Base-by-base conservation (phyloP, 257 asterid species). In the Solanum ossicruentum region DNA sequence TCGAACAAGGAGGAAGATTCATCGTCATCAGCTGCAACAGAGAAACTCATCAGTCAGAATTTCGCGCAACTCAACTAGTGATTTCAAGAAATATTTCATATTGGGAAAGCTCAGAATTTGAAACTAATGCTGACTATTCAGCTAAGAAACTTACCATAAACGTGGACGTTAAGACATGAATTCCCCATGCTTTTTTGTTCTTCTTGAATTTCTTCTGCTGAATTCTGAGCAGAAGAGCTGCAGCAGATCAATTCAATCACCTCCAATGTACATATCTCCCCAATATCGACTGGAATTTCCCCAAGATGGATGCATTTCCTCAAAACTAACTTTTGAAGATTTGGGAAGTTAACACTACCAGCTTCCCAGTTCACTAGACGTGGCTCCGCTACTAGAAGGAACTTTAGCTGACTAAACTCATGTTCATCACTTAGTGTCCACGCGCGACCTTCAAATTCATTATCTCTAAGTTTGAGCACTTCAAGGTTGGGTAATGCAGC, bases 151-250 rank as follows among this genome's bases (percentile, higher is more conserved):
- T 77, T 8, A 77, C 82, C 65, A 77, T 51, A 26, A 77, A 36
- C 18, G 17, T 47, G 36, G 10, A 82, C 28, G 20, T n/a, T 41
- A 58, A 89, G 88, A 20, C 86, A 85, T 77, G 86, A 86, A 75
- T 89, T 89, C 28, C 90, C 91, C 21, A 81, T 32, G 41, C 69
- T 84, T 39, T 81, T 82, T 66, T 89, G 92, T 83, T 88, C 90
- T 41, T 84, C 84, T 15, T 52, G 86, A 82, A 89, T 88, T 41
- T 79, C 47, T 47, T 60, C 69, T 55, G 90, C 90, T 7, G 92
- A 89, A 17, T 41, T 57, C 23, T 86, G 78, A 12, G 85, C 86
- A 72, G 87, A 81, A 72, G 81, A 80, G 45, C 85, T 85, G 39
- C 88, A 88, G 49, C 85, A 57, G 60, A 84, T 78, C 72, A 86